Percentiles rank a stretch among this genome's conserved stretches.
These are phyloP conservation scores for Keithomyces neogunnii DNA, from an alignment of 2,329 filamentous ascomycete genomes.

Conservation along the genomic window DNA sequence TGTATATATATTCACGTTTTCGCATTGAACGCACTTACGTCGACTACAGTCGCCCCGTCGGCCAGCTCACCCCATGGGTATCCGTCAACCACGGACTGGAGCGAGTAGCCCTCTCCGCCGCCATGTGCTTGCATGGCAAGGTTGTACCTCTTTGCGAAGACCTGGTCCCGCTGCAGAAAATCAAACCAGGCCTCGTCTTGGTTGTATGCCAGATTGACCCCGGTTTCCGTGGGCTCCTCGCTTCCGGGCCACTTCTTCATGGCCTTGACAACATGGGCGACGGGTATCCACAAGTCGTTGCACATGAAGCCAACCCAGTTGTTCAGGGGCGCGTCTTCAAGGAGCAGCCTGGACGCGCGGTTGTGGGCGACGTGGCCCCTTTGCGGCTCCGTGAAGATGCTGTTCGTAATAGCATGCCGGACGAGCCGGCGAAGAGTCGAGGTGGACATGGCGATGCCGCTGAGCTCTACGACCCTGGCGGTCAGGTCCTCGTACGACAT, in stretches of 20 bases:
- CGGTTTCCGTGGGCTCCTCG: constrained; percentile 24
- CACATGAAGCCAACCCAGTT: constrained; percentile 23
- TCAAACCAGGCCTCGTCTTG: constrained; percentile 17
- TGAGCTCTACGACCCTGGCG: constrained; percentile 20
- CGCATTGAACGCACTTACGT: constrained; percentile 1
- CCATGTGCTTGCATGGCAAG: constrained; percentile 22
- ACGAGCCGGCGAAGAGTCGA: constrained; percentile 24
- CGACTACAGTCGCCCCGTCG: constrained; percentile 4
- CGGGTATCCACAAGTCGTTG: constrained; percentile 20
- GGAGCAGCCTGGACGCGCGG: constrained; percentile 19
- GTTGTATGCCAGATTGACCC: constrained; percentile 18
- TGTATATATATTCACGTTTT: no score
- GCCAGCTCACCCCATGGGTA: constrained; percentile 6
- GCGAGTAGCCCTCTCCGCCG: constrained; percentile 12
- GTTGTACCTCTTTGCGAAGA: constrained; percentile 18
- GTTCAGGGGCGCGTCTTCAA: constrained; percentile 15
- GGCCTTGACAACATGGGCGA: constrained; percentile 20
- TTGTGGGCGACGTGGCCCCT: constrained; percentile 30
- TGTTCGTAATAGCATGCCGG: constrained; percentile 28
- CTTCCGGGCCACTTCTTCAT: constrained; percentile 25
- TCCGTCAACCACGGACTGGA: constrained; percentile 3
- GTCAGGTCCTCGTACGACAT: constrained; percentile 19
- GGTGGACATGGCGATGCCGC: constrained; percentile 27
- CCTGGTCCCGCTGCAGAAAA: constrained; percentile 17
- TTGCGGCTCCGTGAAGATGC: constrained; percentile 28